Base-by-base conservation (phyloP, 441 rosid genomes). In the Erodium trifolium region DNA sequence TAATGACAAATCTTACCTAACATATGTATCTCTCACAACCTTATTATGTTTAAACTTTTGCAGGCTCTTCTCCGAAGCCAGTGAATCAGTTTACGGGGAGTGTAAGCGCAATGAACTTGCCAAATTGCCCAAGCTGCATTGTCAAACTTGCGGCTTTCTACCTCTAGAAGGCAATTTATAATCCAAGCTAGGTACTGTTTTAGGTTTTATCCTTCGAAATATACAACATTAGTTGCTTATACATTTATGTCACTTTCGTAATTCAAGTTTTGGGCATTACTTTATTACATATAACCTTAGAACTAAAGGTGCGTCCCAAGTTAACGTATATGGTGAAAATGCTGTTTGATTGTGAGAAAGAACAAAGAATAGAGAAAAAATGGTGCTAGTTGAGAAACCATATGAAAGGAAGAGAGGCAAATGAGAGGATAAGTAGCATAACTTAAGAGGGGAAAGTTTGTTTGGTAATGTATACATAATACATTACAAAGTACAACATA, bases 151-250 rank as follows among this genome's bases (percentile, higher is more conserved):
- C 86, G 73, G 35, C 67, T 79, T 67, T 66, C 80, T 70, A 72
- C 82, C 37, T 80, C 89, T 9, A 82, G 78, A 71, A 80, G 75
- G 71, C 41, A 82, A 12, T 76, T 83, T 18, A 63, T 70, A 0
- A 86, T 90, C 78, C 82, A 77, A 65, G 96, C 97, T 71, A 82
- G 85, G 4, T 82, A 87, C 18, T 53, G 7, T 53, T 51, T 51
- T 53, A 11, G 60, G 60, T 17, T 14, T 14, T 16, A 53, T n/a
- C 17, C 7, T 53, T 14, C 1, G 13, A n/a, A 53, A 14, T 53
- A 2, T 53, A 14, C 1, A 53, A n/a, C 17, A 16, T 53, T 53
- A 3, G 60, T 49, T 49, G 57, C 16, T n/a, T 53, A 53, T 53
- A 53, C 12, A 43, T 2, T 43, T 43, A 43, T 43, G 49, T 14